Conservation (phyloP, 164 flowering plant species). For the Platanus orientalis region DNA sequence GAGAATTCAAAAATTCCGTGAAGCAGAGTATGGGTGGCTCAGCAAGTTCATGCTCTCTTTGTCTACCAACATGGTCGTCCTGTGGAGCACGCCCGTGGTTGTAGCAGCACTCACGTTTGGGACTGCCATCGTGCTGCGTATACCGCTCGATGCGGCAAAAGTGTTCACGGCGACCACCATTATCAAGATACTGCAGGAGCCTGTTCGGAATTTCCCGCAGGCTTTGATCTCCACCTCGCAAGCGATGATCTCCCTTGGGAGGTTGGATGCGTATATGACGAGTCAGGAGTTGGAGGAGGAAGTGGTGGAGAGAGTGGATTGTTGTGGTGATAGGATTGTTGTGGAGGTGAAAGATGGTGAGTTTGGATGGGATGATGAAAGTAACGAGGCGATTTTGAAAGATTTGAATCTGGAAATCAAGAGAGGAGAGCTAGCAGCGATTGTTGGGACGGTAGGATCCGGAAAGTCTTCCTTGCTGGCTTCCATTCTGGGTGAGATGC, state of each 20-base stretch:
- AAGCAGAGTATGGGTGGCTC: conserved; percentile 70
- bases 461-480: conserved; percentile 92
- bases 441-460: conserved; percentile 95
- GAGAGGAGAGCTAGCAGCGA: conserved; percentile 73
- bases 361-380: conserved; percentile 88
- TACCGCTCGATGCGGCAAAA: conserved; percentile 53
- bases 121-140: conserved; percentile 44
- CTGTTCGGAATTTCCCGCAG: conserved; percentile 80
- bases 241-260: conserved; percentile 68
- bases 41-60: conserved; percentile 66
- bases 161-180: conserved; percentile 74
- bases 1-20: conserved; percentile 56
- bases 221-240: conserved; percentile 91
- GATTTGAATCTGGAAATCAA: conserved; percentile 55
- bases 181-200: conserved; percentile 87
- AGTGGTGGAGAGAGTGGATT: conserved; percentile 60
- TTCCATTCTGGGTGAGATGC: conserved; percentile 91
- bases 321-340: conserved; percentile 43
- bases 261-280: conserved; percentile 67
- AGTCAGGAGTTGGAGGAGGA: conserved; percentile 63
- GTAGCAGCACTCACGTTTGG: conserved; percentile 49
- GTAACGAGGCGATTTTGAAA: conserved; percentile 38
- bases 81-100: conserved; percentile 76
- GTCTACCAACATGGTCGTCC: conserved; percentile 52
- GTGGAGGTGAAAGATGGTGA: conserved; percentile 70